A percentile compares a stretch with the other conserved stretches of the same genome.
Conservation (phyloP, 2,329 filamentous ascomycete species). For the Hypoxylon sp. region DNA sequence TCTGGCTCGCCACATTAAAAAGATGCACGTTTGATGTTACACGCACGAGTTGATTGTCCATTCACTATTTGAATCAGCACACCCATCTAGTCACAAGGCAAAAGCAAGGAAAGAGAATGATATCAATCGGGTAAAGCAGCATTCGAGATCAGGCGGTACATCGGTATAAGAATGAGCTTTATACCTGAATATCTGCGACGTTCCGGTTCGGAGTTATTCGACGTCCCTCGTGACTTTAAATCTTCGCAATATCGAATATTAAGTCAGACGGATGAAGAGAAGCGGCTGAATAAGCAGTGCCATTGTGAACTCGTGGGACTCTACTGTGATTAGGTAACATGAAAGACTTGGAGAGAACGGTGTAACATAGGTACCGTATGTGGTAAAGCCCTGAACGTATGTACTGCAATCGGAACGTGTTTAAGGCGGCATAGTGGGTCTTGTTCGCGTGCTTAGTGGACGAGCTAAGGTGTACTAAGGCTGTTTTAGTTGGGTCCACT, state of each 20-base stretch:
- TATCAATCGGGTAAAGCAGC: slow-evolving; percentile 16
- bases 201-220: not conserved
- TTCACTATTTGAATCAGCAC: slow-evolving; percentile 9
- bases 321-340: not conserved
- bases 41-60: slow-evolving; percentile 28
- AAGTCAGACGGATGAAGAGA: not conserved
- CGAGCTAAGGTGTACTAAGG: slow-evolving; percentile 12
- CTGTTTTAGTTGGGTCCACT: slow-evolving; percentile 12
- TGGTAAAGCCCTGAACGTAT: not conserved
- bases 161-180: slow-evolving; percentile 14
- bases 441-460: slow-evolving; percentile 33
- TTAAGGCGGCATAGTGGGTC: slow-evolving; percentile 35
- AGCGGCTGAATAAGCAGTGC: too few relatives aligned
- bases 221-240: not conserved
- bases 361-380: slow-evolving; percentile 29
- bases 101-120: slow-evolving; percentile 11
- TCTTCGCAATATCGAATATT: not conserved
- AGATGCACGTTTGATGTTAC: slow-evolving; percentile 18
- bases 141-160: slow-evolving; percentile 33
- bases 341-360: not conserved
- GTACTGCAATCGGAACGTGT: slow-evolving; percentile 33
- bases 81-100: slow-evolving; percentile 5
- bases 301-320: too few relatives aligned
- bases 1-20: slow-evolving; percentile 28
- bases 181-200: not conserved